Base-by-base conservation (phyloP, 352 stramenopile genomes). In the Phytophthora podocarpi region DNA sequence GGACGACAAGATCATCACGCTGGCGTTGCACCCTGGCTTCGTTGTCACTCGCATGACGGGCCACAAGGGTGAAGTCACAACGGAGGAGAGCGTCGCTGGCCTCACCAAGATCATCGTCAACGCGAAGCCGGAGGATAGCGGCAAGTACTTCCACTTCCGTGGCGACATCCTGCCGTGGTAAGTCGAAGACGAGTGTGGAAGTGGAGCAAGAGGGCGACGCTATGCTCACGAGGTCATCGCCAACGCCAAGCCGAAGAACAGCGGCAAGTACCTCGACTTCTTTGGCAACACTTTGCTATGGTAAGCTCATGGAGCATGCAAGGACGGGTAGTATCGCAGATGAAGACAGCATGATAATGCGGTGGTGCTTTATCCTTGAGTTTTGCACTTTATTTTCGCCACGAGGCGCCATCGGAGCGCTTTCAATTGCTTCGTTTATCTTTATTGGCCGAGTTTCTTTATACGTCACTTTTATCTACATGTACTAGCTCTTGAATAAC, bases 21-120 rank as follows among this genome's bases (percentile, higher is more conserved):
- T 89, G 31, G 42, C 75, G n/a, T 49, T 85, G 32, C 77, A 88
- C 24, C 79, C 81, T 1, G 79, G 81, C 13, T 85, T 74, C 53
- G 80, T 90, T 15, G 32, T 59, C 10, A 90, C 78, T 10, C 73
- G 80, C 52, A 85, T 87, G 74, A 82, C 66, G 11, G 49, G 52
- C 48, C 39, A 74, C 49, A 54, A 49, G 12, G 74, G 67, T 35
- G 58, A 63, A 11, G 57, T 80, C 15, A 70, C 63, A 15, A 56
- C 65, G 9, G 64, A 74, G 13, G 59, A 76, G 43, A 82, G 68
- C 53, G 74, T 84, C 24, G 59, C 51, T 27, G 69, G 66, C 1
- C 54, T 86, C 16, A 71, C 69, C 27, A 74, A 70, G 40, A 49
- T 84, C 48, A 70, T 85, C n/a, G 62, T 53, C 3, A 53, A 66